Percentiles rank a stretch among this genome's conserved stretches.
Evolutionary conservation across 2,329 filamentous ascomycete genomes (phyloP).

Genomic region (Apiospora rasikravindrae): DNA sequence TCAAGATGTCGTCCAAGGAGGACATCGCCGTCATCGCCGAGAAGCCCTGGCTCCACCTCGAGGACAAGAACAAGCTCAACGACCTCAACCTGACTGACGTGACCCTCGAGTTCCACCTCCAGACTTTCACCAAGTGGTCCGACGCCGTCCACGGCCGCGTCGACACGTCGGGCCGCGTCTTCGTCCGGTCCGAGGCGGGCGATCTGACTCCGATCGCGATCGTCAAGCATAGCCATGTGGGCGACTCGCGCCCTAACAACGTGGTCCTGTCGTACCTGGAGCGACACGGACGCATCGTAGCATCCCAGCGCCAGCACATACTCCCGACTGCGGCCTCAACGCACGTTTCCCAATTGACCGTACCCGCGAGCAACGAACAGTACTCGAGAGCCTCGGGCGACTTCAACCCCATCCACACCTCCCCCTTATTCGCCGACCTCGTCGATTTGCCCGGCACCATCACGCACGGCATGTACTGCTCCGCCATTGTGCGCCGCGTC

Average conservation of each 20-base stretch:
- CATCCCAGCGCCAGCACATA: not conserved
- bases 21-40: constrained; percentile 91
- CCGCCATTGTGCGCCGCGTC: constrained; percentile 37
- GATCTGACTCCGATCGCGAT: constrained; percentile 94
- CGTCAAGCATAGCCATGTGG: constrained; percentile 85
- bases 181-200: constrained; percentile 55
- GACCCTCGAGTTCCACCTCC: constrained; percentile 90
- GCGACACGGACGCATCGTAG: constrained; percentile 47
- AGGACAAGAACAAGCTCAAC: constrained; percentile 81
- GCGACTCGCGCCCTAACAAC: constrained; percentile 92
- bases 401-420: constrained; percentile 48
- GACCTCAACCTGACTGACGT: constrained; percentile 47
- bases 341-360: constrained; percentile 21
- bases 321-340: not conserved
- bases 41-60: constrained; percentile 94
- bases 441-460: constrained; percentile 45
- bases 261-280: constrained; percentile 87
- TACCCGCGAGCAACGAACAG: constrained; percentile 31
- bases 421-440: constrained; percentile 39
- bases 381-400: constrained; percentile 42
- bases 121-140: constrained; percentile 88
- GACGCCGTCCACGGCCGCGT: constrained; percentile 86
- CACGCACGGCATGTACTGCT: constrained; percentile 47
- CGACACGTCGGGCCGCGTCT: constrained; percentile 84
- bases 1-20: constrained; percentile 81